phyloP scores from a whole-genome alignment of 2,329 filamentous ascomycete species.

The Phaeomoniella chlamydospora region DNA sequence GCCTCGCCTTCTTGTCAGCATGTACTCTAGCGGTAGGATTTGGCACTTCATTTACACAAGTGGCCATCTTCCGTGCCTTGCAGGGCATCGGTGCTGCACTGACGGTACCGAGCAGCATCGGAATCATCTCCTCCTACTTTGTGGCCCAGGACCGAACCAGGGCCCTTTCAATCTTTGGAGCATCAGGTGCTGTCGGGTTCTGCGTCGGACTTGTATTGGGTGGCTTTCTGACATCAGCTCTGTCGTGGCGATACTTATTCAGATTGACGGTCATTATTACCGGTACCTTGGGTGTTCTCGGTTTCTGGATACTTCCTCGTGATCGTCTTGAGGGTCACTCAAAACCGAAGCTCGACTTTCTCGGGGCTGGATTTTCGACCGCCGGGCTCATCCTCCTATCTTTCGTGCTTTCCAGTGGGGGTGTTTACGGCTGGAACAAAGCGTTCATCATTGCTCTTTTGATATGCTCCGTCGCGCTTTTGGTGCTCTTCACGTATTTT shows the following conservation, averaged over 20 bases:
- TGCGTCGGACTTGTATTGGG: constrained; percentile 25
- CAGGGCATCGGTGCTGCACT: constrained; percentile 41
- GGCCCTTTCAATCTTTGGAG: constrained; percentile 23
- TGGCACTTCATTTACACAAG: constrained; percentile 23
- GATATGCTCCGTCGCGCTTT: constrained; percentile 21
- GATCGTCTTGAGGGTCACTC: constrained; percentile 18
- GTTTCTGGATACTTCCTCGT: constrained; percentile 21
- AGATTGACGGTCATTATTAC: constrained; percentile 20
- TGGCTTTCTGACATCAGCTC: constrained; percentile 22
- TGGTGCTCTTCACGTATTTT: constrained; percentile 22
- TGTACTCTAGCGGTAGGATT: constrained; percentile 46
- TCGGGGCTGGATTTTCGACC: constrained; percentile 26
- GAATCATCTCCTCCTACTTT: constrained; percentile 29
- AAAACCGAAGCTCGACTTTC: constrained; percentile 24
- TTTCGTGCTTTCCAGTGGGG: constrained; percentile 29
- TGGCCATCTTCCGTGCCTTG: constrained; percentile 19
- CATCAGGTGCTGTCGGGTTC: constrained; percentile 24
- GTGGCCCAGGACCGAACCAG: constrained; percentile 21
- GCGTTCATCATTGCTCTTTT: constrained; percentile 29
- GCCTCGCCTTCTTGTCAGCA: constrained; percentile 43
- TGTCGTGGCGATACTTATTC: constrained; percentile 25
- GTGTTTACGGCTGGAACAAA: constrained; percentile 30
- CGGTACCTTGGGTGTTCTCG: constrained; percentile 15
- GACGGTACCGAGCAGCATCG: constrained; percentile 36
- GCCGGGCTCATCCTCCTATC: constrained; percentile 27